Percentiles rank a stretch among this genome's conserved stretches.
phyloP scores from a whole-genome alignment of 2,329 filamentous ascomycete genomes.

The Monosporascus sp. region DNA sequence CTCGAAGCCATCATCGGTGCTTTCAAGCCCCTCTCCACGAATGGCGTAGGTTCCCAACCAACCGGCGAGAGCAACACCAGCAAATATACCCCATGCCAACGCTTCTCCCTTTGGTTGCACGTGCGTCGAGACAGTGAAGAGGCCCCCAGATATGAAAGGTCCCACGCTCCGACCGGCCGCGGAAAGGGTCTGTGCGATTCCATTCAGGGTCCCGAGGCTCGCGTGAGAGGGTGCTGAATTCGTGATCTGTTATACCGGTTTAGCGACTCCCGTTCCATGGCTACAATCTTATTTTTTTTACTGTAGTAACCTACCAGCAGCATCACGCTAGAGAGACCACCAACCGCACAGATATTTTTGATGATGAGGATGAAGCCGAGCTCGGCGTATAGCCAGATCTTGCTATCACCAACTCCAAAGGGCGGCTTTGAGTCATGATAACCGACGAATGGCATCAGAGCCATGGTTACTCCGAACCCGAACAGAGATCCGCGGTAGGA shows the following conservation, averaged over 20 bases:
- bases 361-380: conserved; percentile 75
- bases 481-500: conserved; percentile 77
- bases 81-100: conserved; percentile 83
- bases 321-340: conserved; percentile 84
- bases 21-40: conserved; percentile 56
- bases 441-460: conserved; percentile 85
- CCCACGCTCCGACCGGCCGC: conserved; percentile 85
- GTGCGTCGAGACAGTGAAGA: conserved; percentile 75
- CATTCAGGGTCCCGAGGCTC: conserved; percentile 85
- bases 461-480: conserved; percentile 76
- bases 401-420: conserved; percentile 57
- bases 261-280: conserved; percentile 27
- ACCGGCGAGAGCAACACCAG: conserved; percentile 73
- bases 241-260: conserved; percentile 57
- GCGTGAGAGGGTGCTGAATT: conserved; percentile 86
- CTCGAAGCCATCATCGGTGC: conserved; percentile 44
- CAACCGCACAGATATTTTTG: conserved; percentile 87
- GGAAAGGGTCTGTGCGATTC: conserved; percentile 87
- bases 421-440: conserved; percentile 59
- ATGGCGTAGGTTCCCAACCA: conserved; percentile 79
- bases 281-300: not conserved
- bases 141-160: conserved; percentile 78
- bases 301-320: conserved; percentile 59
- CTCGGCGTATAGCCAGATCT: conserved; percentile 71
- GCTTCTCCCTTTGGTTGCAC: conserved; percentile 77